phyloP scores from a whole-genome alignment of 1,284 basidiomycete genomes.

The Microbotryum silenes-acaulis region DNA sequence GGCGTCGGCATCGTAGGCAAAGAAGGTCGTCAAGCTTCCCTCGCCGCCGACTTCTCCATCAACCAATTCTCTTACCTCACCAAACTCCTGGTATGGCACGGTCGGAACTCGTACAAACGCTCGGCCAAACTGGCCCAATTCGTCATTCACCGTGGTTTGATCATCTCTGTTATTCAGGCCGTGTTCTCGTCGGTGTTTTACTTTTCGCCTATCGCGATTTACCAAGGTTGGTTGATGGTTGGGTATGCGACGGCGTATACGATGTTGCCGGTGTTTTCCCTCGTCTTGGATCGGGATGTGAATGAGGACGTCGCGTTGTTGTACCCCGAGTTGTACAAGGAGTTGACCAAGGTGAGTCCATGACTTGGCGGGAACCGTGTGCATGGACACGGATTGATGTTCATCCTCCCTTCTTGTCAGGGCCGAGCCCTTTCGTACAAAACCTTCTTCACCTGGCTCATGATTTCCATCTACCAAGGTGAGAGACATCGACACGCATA shows the following conservation, averaged over 20 bases:
- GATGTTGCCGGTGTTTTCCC: conserved; percentile 96
- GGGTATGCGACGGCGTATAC: conserved; percentile 98
- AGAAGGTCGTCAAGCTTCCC: conserved; percentile 94
- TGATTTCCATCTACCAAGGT: conserved; percentile 98
- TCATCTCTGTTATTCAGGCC: conserved; percentile 89
- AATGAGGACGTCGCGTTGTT: conserved; percentile 89
- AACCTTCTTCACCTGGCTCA: conserved; percentile 97
- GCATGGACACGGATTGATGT: too few species aligned
- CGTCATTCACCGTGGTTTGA: conserved; percentile 94
- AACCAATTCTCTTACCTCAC: conserved; percentile 92
- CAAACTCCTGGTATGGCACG: conserved; percentile 93
- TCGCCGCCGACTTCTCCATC: conserved; percentile 96
- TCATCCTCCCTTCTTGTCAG: conserved; percentile 43
- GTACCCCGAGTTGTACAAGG: conserved; percentile 97
- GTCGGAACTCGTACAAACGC: conserved; percentile 94
- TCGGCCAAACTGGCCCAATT: conserved; percentile 97
- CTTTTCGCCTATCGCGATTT: conserved; percentile 95
- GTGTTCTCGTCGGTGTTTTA: conserved; percentile 98
- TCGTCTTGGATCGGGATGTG: conserved; percentile 92
- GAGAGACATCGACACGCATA: conserved; percentile 19
- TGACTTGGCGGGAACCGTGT: too few species aligned
- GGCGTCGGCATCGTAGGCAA: conserved; percentile 98
- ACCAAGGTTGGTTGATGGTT: conserved; percentile 96
- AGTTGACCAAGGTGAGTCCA: conserved; percentile 72
- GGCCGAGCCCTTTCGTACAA: conserved; percentile 87